phyloP scores from a whole-genome alignment of 768 basidiomycete species.

The Macrolepiota albuminosa region DNA sequence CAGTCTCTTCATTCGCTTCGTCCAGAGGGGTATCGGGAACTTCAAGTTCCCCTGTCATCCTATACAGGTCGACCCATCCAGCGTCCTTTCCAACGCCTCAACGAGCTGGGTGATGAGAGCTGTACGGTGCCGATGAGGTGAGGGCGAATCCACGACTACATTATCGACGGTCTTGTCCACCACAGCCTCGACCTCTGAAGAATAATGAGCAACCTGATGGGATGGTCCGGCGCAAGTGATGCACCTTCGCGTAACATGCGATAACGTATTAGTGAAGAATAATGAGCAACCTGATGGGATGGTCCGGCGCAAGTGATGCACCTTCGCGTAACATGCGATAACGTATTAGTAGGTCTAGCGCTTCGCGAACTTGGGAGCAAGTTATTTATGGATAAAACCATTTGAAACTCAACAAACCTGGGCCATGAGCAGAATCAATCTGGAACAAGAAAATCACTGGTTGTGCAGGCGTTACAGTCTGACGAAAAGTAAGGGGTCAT shows the following conservation, averaged over 20 bases:
- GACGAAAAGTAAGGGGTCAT: slow-evolving; percentile 1
- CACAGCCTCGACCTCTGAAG: slow-evolving; percentile 62
- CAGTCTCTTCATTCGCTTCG: too few relatives aligned
- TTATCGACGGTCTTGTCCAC: slow-evolving; percentile 46
- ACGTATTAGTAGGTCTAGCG: slow-evolving; percentile 57
- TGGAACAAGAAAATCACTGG: slow-evolving; percentile 80
- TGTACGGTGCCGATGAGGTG: slow-evolving; percentile 33
- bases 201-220: not conserved
- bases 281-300: not conserved
- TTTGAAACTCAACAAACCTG: too few relatives aligned
- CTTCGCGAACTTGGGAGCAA: slow-evolving; percentile 47
- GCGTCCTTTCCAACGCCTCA: slow-evolving; percentile 58
- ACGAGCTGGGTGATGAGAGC: slow-evolving; percentile 45
- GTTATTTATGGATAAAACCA: not conserved
- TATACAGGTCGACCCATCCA: slow-evolving; percentile 66
- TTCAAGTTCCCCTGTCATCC: slow-evolving; percentile 63
- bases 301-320: slow-evolving; percentile 21
- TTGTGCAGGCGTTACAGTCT: slow-evolving; percentile 76
- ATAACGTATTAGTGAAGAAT: slow-evolving; percentile 51
- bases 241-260: slow-evolving; percentile 80
- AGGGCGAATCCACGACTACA: slow-evolving; percentile 31
- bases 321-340: slow-evolving; percentile 86
- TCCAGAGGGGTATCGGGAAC: slow-evolving; percentile 39
- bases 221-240: not conserved
- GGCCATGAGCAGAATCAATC: slow-evolving; percentile 47